These are phyloP conservation scores for Lepraria neglecta DNA, from an alignment of 495 filamentous ascomycete genomes.

Conservation along the genomic window DNA sequence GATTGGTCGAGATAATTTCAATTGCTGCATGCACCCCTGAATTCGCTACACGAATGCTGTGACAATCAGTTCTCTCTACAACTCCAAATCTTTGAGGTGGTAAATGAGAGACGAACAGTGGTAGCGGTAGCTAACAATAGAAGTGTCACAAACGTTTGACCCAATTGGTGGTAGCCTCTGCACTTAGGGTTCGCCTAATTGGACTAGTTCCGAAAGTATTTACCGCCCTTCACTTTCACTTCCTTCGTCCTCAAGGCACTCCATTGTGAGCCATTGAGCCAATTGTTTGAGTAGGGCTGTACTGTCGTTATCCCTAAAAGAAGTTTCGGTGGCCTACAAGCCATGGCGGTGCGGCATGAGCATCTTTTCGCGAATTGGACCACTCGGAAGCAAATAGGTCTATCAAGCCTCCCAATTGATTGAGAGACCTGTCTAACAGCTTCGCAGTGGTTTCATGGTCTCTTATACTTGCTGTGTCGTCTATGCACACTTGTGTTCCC, in stretches of 20 bases:
- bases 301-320: conserved; percentile 17
- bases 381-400: conserved; percentile 18
- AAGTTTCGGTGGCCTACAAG: neutral
- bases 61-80: too few species aligned
- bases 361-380: conserved; percentile 22
- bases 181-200: conserved; percentile 7
- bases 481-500: conserved; percentile 72
- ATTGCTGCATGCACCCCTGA: too few species aligned
- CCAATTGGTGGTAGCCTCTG: neutral
- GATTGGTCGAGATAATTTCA: too few species aligned
- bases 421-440: conserved; percentile 1
- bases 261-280: conserved; percentile 4
- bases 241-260: neutral
- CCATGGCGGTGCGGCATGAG: conserved; percentile 12
- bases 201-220: conserved; percentile 3
- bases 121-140: neutral
- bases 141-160: neutral
- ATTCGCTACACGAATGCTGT: too few species aligned
- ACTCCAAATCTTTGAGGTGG: too few species aligned
- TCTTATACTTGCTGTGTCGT: conserved; percentile 65
- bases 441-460: conserved; percentile 67
- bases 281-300: neutral
- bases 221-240: conserved; percentile 6
- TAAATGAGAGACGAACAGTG: neutral
- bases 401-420: neutral